Conservation (phyloP, 1,284 basidiomycete species). For the Apiotrichum porosum region DNA sequence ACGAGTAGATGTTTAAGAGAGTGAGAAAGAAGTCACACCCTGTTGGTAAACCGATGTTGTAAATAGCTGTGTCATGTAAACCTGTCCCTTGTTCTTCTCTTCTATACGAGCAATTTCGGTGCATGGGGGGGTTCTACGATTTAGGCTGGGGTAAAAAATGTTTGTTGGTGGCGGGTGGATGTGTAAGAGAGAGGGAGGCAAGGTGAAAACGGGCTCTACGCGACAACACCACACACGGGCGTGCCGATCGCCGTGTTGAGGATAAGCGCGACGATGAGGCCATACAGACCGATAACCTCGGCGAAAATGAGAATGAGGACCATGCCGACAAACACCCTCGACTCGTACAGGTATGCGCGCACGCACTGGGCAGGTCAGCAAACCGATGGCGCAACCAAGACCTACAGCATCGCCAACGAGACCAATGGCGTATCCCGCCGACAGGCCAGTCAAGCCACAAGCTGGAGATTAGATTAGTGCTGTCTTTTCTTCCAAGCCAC, state of each 20-base stretch:
- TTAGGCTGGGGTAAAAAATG: not conserved
- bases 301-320: slow-evolving; percentile 54
- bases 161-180: not conserved
- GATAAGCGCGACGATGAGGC: slow-evolving; percentile 55
- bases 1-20: not conserved
- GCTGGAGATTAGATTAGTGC: too few relatives aligned
- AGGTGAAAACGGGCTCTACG: too few relatives aligned
- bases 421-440: slow-evolving; percentile 98
- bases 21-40: too few relatives aligned
- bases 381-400: slow-evolving; percentile 2
- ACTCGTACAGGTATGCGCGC: slow-evolving; percentile 55
- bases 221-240: slow-evolving; percentile 14
- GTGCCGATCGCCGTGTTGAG: slow-evolving; percentile 49
- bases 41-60: too few relatives aligned
- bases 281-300: slow-evolving; percentile 53
- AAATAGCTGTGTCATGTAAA: not conserved
- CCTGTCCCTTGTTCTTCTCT: too few relatives aligned
- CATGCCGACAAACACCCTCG: slow-evolving; percentile 71
- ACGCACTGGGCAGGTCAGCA: slow-evolving; percentile 46
- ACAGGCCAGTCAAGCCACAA: slow-evolving; percentile 60
- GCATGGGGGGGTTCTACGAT: slow-evolving; percentile 10
- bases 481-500: too few relatives aligned
- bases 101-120: not conserved
- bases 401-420: slow-evolving; percentile 88
- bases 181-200: not conserved